Base-by-base conservation (phyloP, 371 early-diverging fungal species). In the Massospora cicadina region DNA sequence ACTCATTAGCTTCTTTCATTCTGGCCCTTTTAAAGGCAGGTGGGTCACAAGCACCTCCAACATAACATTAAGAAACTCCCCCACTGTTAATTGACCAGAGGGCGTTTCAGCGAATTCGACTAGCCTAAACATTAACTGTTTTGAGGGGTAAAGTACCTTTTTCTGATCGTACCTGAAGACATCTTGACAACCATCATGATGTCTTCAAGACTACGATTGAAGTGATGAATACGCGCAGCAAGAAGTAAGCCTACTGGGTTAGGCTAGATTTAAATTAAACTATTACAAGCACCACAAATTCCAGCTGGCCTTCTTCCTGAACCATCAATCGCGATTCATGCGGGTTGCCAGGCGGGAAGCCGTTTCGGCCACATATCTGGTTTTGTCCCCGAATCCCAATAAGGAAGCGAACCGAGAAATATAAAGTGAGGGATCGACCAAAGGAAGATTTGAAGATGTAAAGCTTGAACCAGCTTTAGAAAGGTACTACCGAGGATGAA, bases 301-400 rank as follows among this genome's bases (percentile, higher is more conserved):
- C 98, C 99, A n/a, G 95, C 87, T 5, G 99, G 99, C 23, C 95
- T 81, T 69, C 99, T 83, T 55, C 99, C 99, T 0, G 85, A 55
- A 86, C 79, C 64, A 99, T 95, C 98, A 99, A 78, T 99, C 99
- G 58, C 96, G 81, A 63, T 93, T 89, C 98, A 99, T 97, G 58
- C 99, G 83, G 63, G 85, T 83, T 1, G 95, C 90, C 21, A 99
- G 72, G 23, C 94, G 82, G 25, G 87, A 74, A 0, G 98, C 92
- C 68, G 93, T 91, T 29, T 79, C 71, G 12, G 86, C 82, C 0
- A 97, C 94, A 26, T 77, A 73, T 56, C 80, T 81, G 21, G 86
- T 88, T 68, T 87, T 86, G 63, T 92, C 89, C 31, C 91, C 95
- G 77, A 99, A 96, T 68, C 96, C 92, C 28, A 98, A 76, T 70